A percentile compares a stretch with the other conserved stretches of the same genome.
These are phyloP conservation scores for Keithomyces neogunnii DNA, from an alignment of 2,329 filamentous ascomycete genomes.

Conservation along the genomic window DNA sequence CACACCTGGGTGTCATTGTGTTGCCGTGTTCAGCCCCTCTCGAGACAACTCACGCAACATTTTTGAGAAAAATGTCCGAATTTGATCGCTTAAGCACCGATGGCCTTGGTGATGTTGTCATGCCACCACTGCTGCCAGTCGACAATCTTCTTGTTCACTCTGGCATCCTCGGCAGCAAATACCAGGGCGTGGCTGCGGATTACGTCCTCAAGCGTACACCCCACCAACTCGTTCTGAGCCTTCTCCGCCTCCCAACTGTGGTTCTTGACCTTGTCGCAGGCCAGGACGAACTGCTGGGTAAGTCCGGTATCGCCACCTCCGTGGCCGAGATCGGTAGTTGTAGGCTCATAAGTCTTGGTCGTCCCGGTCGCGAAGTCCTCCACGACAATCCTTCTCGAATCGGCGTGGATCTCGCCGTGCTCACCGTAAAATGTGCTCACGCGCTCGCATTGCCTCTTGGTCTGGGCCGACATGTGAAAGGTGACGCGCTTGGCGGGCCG, in stretches of 20 bases:
- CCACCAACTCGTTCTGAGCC: slow-evolving; percentile 69
- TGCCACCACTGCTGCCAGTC: slow-evolving; percentile 74
- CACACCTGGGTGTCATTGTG: too few species aligned
- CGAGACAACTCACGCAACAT: too few species aligned
- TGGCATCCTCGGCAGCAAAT: slow-evolving; percentile 87
- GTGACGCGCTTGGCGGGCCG: slow-evolving; percentile 73
- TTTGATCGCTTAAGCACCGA: neutral
- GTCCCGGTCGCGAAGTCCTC: slow-evolving; percentile 44
- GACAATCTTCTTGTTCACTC: slow-evolving; percentile 59
- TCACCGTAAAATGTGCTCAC: slow-evolving; percentile 82
- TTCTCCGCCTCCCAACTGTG: slow-evolving; percentile 54
- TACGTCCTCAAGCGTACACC: slow-evolving; percentile 77
- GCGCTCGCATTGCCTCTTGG: slow-evolving; percentile 76
- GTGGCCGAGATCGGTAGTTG: slow-evolving; percentile 28
- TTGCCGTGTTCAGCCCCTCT: too few species aligned
- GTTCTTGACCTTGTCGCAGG: slow-evolving; percentile 72
- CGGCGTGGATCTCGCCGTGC: slow-evolving; percentile 76
- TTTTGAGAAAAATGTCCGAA: neutral
- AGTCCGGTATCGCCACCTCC: slow-evolving; percentile 45
- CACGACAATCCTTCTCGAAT: slow-evolving; percentile 67
- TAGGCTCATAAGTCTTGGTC: slow-evolving; percentile 20
- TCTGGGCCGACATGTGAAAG: slow-evolving; percentile 92
- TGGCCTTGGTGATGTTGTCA: slow-evolving; percentile 18
- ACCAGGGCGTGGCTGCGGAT: slow-evolving; percentile 88
- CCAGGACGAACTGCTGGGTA: slow-evolving; percentile 72